phyloP scores from a whole-genome alignment of 1,284 basidiomycete species.

The Termitomyces sp. region DNA sequence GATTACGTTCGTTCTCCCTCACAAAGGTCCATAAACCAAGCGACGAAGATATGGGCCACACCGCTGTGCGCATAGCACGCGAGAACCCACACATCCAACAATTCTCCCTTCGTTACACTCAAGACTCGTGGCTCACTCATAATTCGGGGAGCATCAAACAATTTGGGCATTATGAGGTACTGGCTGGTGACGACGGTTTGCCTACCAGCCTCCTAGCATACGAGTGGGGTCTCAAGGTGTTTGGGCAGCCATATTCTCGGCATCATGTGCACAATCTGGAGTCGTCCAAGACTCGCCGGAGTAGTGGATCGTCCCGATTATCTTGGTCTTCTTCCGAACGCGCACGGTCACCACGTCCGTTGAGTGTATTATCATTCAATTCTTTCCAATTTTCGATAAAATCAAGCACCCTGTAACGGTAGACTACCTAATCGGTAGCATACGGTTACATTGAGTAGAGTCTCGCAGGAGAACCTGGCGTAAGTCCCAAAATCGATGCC shows the following conservation, averaged over 20 bases:
- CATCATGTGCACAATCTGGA: conserved; percentile 16
- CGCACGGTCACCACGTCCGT: conserved; percentile 10
- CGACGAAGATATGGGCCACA: conserved; percentile 41
- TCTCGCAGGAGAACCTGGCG: no score
- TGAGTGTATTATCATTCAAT: conserved; percentile 12
- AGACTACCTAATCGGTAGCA: no score
- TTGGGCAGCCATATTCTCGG: conserved; percentile 18
- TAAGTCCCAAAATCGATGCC: neutral
- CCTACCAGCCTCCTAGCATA: conserved; percentile 15
- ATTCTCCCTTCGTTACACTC: conserved; percentile 36
- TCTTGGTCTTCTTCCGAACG: conserved; percentile 14
- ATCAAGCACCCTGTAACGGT: neutral
- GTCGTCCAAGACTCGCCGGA: conserved; percentile 7
- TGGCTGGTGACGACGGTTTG: conserved; percentile 13
- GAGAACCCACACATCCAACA: conserved; percentile 43
- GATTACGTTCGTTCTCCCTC: conserved; percentile 42
- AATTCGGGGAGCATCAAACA: conserved; percentile 23
- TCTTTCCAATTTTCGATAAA: conserved; percentile 1
- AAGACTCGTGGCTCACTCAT: conserved; percentile 27
- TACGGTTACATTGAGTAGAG: no score
- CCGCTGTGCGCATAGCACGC: conserved; percentile 41
- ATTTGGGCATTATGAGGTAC: conserved; percentile 23
- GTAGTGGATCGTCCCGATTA: conserved; percentile 12
- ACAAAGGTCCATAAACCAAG: conserved; percentile 45
- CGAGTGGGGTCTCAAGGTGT: conserved; percentile 19